phyloP scores from a whole-genome alignment of 164 flowering plant genomes.

The Stephania yunnanensis region DNA sequence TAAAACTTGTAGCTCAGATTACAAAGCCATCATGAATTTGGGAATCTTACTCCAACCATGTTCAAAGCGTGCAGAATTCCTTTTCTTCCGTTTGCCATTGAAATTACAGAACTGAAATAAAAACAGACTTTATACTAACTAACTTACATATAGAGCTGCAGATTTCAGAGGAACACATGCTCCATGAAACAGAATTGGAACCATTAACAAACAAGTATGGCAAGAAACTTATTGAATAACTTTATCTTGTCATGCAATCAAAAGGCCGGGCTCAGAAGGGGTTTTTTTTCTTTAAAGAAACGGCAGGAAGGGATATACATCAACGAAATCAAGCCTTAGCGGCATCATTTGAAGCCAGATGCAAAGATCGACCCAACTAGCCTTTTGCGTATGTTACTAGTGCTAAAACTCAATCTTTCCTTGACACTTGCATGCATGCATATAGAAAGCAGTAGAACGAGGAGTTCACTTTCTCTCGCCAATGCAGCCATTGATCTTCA shows the following conservation, averaged over 20 bases:
- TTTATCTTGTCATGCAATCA: background rate
- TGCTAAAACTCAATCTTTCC: background rate
- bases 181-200: background rate
- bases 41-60: slow-evolving; percentile 17
- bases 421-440: background rate
- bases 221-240: background rate
- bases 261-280: too few relatives aligned
- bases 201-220: background rate
- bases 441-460: too few relatives aligned
- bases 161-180: background rate
- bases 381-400: background rate
- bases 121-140: slow-evolving; percentile 13
- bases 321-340: background rate
- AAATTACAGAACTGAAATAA: slow-evolving; percentile 20
- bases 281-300: too few relatives aligned
- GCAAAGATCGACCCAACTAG: background rate
- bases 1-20: slow-evolving; percentile 12
- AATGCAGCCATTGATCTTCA: background rate
- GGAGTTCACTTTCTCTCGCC: background rate
- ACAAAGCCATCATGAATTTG: slow-evolving; percentile 12
- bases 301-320: background rate
- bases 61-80: slow-evolving; percentile 22
- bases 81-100: slow-evolving; percentile 7
- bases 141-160: background rate
- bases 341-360: background rate